phyloP scores from a whole-genome alignment of 306 rosid genomes.

The Acacia crassicarpa region DNA sequence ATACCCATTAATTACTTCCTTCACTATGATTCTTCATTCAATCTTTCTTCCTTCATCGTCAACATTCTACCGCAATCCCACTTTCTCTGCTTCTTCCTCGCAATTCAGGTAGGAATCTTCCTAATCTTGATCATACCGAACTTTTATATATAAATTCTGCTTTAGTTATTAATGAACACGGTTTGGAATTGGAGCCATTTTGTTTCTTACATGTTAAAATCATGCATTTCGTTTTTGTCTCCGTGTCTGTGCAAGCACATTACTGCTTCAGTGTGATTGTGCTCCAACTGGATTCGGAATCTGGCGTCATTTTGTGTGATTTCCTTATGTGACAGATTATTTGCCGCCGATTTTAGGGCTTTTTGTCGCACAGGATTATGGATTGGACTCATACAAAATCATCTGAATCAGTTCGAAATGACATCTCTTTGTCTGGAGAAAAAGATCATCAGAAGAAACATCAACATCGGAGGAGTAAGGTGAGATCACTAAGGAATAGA shows the following conservation, averaged over 20 bases:
- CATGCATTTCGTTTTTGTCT: background rate
- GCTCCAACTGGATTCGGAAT: background rate
- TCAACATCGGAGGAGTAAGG: conserved; percentile 27
- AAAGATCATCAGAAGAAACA: conserved; percentile 40
- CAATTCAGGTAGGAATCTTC: conserved; percentile 19
- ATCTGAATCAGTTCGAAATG: conserved; percentile 35
- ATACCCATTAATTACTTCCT: background rate
- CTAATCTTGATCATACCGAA: background rate
- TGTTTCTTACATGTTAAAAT: background rate
- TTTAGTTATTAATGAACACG: background rate
- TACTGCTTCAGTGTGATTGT: background rate
- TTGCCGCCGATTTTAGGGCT: background rate
- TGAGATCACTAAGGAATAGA: conserved; percentile 31
- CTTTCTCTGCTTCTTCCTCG: background rate
- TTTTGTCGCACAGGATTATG: conserved; percentile 25
- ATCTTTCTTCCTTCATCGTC: background rate
- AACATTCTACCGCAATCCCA: background rate
- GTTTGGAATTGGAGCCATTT: background rate
- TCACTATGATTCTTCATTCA: background rate
- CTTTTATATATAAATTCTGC: background rate
- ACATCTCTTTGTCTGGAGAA: conserved; percentile 49
- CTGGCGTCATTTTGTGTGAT: background rate
- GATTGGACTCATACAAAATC: conserved; percentile 51
- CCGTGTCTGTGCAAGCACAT: background rate
- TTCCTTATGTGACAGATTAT: background rate